These are phyloP conservation scores for Colletotrichum sp. DNA, from an alignment of 2,329 filamentous ascomycete species.

Conservation along the genomic window DNA sequence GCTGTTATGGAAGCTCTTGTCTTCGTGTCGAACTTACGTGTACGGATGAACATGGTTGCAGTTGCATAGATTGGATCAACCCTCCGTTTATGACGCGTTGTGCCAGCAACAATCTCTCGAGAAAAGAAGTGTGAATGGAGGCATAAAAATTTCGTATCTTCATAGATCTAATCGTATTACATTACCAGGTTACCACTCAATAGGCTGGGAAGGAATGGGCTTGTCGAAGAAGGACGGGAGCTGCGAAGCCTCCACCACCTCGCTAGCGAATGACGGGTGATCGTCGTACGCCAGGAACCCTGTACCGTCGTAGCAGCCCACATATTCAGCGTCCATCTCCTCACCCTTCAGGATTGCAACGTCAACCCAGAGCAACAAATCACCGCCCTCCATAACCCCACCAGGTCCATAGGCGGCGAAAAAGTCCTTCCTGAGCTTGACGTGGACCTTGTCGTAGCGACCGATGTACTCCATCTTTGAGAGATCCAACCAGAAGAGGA, in stretches of 20 bases:
- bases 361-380: slow-evolving; percentile 15
- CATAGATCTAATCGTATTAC: neutral
- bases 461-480: slow-evolving; percentile 18
- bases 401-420: slow-evolving; percentile 10
- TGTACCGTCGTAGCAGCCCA: slow-evolving; percentile 15
- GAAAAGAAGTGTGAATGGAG: neutral
- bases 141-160: neutral
- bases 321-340: slow-evolving; percentile 17
- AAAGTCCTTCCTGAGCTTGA: slow-evolving; percentile 17
- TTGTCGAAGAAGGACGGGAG: slow-evolving; percentile 8
- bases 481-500: slow-evolving; percentile 15
- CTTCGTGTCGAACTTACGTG: neutral
- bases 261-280: neutral
- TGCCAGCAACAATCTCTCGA: neutral
- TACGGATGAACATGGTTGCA: neutral
- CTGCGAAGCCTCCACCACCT: neutral
- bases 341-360: slow-evolving; percentile 10
- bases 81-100: neutral
- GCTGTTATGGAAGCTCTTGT: neutral
- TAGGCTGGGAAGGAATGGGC: slow-evolving; percentile 3
- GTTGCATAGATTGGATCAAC: neutral
- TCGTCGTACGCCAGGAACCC: slow-evolving; percentile 13
- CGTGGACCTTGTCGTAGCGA: slow-evolving; percentile 10
- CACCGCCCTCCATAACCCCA: slow-evolving; percentile 12
- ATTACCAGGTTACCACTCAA: slow-evolving; percentile 7